Evolutionary conservation across 768 basidiomycete species (phyloP).

Genomic region (Gloeophyllum trabeum): DNA sequence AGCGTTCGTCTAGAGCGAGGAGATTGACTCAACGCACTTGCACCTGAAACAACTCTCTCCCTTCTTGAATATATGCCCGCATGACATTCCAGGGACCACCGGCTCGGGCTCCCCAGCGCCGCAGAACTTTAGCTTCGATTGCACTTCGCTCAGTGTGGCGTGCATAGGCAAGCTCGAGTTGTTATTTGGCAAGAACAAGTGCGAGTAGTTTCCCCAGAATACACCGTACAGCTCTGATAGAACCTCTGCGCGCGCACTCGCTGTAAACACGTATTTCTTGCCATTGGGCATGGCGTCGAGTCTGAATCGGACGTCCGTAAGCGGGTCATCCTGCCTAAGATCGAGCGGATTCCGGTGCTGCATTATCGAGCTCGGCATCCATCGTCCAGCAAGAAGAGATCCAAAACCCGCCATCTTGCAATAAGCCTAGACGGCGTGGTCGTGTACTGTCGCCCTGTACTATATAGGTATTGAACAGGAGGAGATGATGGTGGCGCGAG

Average conservation of each 20-base stretch:
- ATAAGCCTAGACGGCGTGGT: too few relatives aligned
- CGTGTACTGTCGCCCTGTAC: too few relatives aligned
- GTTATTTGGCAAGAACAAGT: slow-evolving; percentile 61
- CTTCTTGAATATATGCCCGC: slow-evolving; percentile 79
- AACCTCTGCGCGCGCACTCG: slow-evolving; percentile 67
- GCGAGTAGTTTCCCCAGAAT: slow-evolving; percentile 69
- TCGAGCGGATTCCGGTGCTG: too few relatives aligned
- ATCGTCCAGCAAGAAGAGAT: too few relatives aligned
- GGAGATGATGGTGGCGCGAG: too few relatives aligned
- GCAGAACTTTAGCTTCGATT: slow-evolving; percentile 41
- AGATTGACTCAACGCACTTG: too few relatives aligned
- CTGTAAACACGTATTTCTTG: slow-evolving; percentile 66
- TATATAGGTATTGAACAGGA: too few relatives aligned
- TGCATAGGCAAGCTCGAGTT: slow-evolving; percentile 53
- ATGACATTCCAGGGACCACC: slow-evolving; percentile 58
- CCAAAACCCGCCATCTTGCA: too few relatives aligned
- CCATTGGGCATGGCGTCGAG: slow-evolving; percentile 77
- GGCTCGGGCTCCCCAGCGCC: slow-evolving; percentile 53
- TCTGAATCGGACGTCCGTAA: slow-evolving; percentile 63
- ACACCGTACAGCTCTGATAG: slow-evolving; percentile 73
- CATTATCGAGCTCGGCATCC: too few relatives aligned
- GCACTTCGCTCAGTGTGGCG: slow-evolving; percentile 58
- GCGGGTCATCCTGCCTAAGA: too few relatives aligned
- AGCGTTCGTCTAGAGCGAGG: too few relatives aligned
- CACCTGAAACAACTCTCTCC: slow-evolving; percentile 91